Evolutionary conservation across 441 rosid genomes (phyloP).

Genomic region (Raphanus hybrid): DNA sequence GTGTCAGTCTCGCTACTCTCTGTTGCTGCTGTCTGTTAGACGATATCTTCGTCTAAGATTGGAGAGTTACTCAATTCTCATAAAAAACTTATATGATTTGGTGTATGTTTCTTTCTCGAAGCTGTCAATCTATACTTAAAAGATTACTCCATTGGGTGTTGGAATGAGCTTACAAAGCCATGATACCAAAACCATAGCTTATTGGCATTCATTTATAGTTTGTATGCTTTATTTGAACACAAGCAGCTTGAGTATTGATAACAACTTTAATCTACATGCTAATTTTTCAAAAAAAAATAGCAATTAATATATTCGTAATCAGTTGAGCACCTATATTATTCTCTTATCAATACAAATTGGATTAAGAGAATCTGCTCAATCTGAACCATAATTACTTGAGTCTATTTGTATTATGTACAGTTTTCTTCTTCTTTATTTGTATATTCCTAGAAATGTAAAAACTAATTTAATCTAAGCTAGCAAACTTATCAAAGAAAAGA

Average conservation of each 20-base stretch:
- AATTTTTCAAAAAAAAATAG: not conserved
- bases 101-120: not conserved
- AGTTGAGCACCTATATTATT: not conserved
- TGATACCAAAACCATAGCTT: not conserved
- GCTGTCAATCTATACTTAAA: not conserved
- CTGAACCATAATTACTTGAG: not conserved
- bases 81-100: not conserved
- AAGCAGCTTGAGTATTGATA: not conserved
- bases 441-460: conserved; percentile 3
- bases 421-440: not conserved
- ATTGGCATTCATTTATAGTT: not conserved
- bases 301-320: not conserved
- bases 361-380: not conserved
- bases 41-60: conserved; percentile 63
- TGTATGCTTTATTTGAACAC: not conserved
- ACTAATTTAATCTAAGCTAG: not conserved
- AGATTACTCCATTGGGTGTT: not conserved
- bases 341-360: not conserved
- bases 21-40: conserved; percentile 82
- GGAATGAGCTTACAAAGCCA: not conserved
- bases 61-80: not conserved
- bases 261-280: not conserved
- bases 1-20: conserved; percentile 61
- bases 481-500: not conserved
- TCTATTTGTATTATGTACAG: not conserved